Base-by-base conservation (phyloP, 139 green algal species). In the Microglena sp. region DNA sequence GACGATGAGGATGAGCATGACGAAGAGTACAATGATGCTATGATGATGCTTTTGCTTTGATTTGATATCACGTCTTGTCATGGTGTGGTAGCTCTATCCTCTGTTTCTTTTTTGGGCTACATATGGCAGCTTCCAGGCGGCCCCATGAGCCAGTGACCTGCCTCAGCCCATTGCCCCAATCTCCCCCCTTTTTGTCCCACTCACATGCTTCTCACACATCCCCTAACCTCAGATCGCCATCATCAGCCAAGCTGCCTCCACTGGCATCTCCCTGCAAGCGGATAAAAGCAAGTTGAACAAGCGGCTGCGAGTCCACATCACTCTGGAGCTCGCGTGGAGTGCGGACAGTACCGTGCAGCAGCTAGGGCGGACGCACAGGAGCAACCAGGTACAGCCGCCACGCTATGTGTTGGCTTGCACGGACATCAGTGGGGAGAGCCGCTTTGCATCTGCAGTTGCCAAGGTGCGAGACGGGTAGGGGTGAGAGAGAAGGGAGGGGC, bases 241-340 rank as follows among this genome's bases (percentile, higher is more conserved):
- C 78, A 89, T 90, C 84, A 70, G 30, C 28, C 80, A 89, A 45
- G 89, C 89, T 7, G 89, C 88, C 7, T 88, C 76, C 46, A 84
- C 84, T 4, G 89, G 89, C 54, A 95, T 95, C 69, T 87, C 73
- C 34, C 70, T 95, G 60, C 89, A 63, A 74, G 80, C 62, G 65
- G 79, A 75, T 61, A 62, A 61, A 32, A 66, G 33, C 54, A 64
- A 69, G 68, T 67, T 40, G 29, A 87, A 87, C 62, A 32, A 69
- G 56, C 67, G 71, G 11, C 71, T 57, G 55, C 77, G 75, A 15
- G 72, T 81, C 55, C 77, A 87, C 69, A 75, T 87, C 60, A 87
- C 81, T 1, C 61, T 82, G 45, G 81, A 87, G 64, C 75, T 87
- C 66, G 75, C 81, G 3, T 87, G 81, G 81, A 87, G 36, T 28